Conservation (phyloP, 345 rosid genomes). For the Carallia brachiata region DNA sequence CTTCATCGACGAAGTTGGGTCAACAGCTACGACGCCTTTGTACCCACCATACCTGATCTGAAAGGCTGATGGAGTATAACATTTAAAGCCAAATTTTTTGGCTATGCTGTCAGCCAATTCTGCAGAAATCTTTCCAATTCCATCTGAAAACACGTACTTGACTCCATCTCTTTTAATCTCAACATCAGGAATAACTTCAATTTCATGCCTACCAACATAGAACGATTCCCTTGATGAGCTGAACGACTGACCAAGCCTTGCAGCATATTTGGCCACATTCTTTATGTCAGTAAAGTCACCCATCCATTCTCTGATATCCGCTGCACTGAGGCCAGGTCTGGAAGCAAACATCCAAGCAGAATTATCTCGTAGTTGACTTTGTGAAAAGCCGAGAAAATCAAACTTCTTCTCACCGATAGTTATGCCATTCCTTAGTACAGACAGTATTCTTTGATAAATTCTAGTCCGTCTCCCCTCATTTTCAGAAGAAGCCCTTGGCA, state of each 20-base stretch:
- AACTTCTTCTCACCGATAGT: constrained; percentile 35
- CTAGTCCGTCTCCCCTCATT: constrained; percentile 20
- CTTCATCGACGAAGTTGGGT: constrained; percentile 44
- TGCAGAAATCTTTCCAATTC: constrained; percentile 61
- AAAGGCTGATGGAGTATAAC: constrained; percentile 35
- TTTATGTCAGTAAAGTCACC: constrained; percentile 38
- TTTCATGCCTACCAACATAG: constrained; percentile 31
- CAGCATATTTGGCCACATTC: constrained; percentile 58
- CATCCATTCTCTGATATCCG: constrained; percentile 41
- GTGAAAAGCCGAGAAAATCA: constrained; percentile 62
- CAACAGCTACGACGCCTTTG: constrained; percentile 78
- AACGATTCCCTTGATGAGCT: constrained; percentile 53
- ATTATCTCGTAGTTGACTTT: constrained; percentile 47
- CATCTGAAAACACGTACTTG: constrained; percentile 41
- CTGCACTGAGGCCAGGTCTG: constrained; percentile 34
- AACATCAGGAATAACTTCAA: constrained; percentile 47
- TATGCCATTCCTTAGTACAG: constrained; percentile 46
- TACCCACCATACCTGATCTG: constrained; percentile 46
- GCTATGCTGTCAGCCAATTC: constrained; percentile 51
- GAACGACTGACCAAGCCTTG: constrained; percentile 52
- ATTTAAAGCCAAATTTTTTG: constrained; percentile 27
- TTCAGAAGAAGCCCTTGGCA: constrained; percentile 6
- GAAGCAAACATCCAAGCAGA: constrained; percentile 74
- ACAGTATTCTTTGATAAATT: constrained; percentile 40
- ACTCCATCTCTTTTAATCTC: constrained; percentile 17